Evolutionary conservation across 106 monocot genomes (phyloP).

Genomic region (Posidonia australis): DNA sequence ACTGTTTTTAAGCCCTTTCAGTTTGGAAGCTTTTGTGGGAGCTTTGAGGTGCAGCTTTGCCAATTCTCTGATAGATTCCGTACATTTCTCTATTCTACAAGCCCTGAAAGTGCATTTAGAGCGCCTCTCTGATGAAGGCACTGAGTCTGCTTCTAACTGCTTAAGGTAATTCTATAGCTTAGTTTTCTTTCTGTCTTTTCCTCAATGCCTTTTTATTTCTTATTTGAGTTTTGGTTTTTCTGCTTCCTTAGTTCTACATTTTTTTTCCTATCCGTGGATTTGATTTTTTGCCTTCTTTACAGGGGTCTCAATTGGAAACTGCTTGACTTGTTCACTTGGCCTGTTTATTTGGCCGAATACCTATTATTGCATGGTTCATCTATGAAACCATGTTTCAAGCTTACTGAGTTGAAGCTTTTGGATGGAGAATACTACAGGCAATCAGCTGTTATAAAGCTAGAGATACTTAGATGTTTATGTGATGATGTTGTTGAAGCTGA

Average conservation of each 20-base stretch:
- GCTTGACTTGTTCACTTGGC: slow-evolving; percentile 79
- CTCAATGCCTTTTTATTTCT: slow-evolving; percentile 2
- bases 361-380: slow-evolving; percentile 33
- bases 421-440: slow-evolving; percentile 69
- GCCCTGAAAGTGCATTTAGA: slow-evolving; percentile 67
- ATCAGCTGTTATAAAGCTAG: slow-evolving; percentile 60
- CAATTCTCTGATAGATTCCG: slow-evolving; percentile 69
- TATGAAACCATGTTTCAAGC: slow-evolving; percentile 36
- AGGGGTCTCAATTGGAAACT: slow-evolving; percentile 89
- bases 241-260: no score
- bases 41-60: slow-evolving; percentile 42
- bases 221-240: background rate
- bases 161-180: slow-evolving; percentile 52
- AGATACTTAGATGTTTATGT: slow-evolving; percentile 72
- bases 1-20: slow-evolving; percentile 79
- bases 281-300: slow-evolving; percentile 5
- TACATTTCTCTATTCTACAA: slow-evolving; percentile 76
- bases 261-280: no score
- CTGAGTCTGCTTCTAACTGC: slow-evolving; percentile 54
- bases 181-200: background rate
- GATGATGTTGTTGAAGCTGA: slow-evolving; percentile 82
- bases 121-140: slow-evolving; percentile 49
- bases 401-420: slow-evolving; percentile 45
- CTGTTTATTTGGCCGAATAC: slow-evolving; percentile 74
- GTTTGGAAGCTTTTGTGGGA: slow-evolving; percentile 51